Evolutionary conservation across 108 stramenopile genomes (phyloP).

Genomic region (Cyclotella kingstonii): DNA sequence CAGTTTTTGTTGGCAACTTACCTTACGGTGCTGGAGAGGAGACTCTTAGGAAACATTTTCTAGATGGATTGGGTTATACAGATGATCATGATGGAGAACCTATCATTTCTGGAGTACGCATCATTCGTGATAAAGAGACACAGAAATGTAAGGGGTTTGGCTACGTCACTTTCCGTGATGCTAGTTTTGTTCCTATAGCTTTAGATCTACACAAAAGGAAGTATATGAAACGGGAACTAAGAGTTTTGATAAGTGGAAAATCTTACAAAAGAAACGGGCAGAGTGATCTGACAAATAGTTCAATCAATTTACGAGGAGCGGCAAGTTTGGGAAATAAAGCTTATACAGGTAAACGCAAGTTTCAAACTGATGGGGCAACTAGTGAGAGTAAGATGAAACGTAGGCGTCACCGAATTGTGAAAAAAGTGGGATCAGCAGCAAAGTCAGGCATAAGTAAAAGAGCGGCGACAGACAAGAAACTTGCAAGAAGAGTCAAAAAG

Average conservation of each 20-base stretch:
- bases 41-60: slow-evolving; percentile 61
- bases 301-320: slow-evolving; percentile 26
- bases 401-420: slow-evolving; percentile 54
- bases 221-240: slow-evolving; percentile 66
- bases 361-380: slow-evolving; percentile 19
- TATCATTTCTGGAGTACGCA: slow-evolving; percentile 60
- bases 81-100: slow-evolving; percentile 43
- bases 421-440: slow-evolving; percentile 31
- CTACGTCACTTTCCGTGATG: slow-evolving; percentile 67
- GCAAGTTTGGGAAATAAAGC: slow-evolving; percentile 37
- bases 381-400: slow-evolving; percentile 18
- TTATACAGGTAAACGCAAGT: slow-evolving; percentile 42
- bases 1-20: slow-evolving; percentile 80
- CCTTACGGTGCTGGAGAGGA: slow-evolving; percentile 75
- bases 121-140: slow-evolving; percentile 77
- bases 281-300: not conserved
- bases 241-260: slow-evolving; percentile 77
- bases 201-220: slow-evolving; percentile 58
- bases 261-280: slow-evolving; percentile 61
- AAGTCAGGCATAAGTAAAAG: slow-evolving; percentile 63
- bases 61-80: slow-evolving; percentile 21
- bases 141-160: slow-evolving; percentile 82
- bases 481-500: slow-evolving; percentile 69
- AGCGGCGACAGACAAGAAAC: slow-evolving; percentile 66
- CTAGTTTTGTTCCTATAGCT: slow-evolving; percentile 55